These are phyloP conservation scores for Xylaria sp. DNA, from an alignment of 2,329 filamentous ascomycete species.

Conservation along the genomic window DNA sequence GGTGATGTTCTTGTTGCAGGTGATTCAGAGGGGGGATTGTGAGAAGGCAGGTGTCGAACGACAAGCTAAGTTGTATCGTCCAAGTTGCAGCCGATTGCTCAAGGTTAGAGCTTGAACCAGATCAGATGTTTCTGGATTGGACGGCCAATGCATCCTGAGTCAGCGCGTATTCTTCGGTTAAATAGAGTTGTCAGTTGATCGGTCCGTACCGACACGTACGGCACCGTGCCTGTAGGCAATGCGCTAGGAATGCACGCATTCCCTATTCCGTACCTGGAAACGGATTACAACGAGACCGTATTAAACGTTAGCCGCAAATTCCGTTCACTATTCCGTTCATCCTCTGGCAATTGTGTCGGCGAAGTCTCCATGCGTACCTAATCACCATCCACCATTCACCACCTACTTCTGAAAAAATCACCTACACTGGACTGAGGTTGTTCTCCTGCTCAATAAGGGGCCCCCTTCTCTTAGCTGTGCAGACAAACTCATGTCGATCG, in stretches of 20 bases:
- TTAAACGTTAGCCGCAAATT: neutral
- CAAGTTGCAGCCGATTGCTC: conserved; percentile 17
- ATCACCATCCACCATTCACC: too few species aligned
- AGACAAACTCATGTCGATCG: conserved; percentile 1
- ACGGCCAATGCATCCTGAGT: conserved; percentile 11
- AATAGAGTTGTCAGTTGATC: neutral
- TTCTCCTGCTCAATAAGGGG: neutral
- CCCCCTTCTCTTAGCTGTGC: neutral
- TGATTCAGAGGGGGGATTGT: neutral
- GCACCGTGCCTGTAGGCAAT: too few species aligned
- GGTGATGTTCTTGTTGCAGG: conserved; percentile 20
- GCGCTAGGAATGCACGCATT: neutral
- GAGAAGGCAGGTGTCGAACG: neutral
- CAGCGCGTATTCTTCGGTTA: conserved; percentile 21
- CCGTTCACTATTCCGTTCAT: too few species aligned
- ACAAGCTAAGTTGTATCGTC: conserved; percentile 3
- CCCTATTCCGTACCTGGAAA: neutral
- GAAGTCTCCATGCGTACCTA: too few species aligned
- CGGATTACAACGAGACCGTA: neutral
- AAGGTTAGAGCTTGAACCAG: conserved; percentile 26
- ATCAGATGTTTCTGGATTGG: conserved; percentile 11
- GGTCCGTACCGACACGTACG: neutral
- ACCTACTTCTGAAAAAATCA: too few species aligned
- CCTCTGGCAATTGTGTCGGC: too few species aligned
- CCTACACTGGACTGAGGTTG: too few species aligned